Evolutionary conservation across 441 rosid species (phyloP).

Genomic region (Erodium texanum): DNA sequence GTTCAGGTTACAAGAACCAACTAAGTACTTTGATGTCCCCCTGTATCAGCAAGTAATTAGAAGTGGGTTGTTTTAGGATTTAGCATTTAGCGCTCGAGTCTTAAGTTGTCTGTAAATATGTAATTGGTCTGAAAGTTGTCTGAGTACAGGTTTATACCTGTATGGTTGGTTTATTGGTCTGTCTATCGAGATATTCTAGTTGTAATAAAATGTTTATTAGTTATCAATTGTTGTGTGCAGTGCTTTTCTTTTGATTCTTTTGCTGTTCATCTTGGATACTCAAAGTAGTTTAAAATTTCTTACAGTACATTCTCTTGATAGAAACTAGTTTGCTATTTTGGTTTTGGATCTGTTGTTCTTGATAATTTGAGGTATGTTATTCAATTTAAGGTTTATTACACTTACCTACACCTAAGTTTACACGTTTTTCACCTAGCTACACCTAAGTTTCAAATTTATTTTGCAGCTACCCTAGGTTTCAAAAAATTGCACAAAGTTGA

Average conservation of each 20-base stretch:
- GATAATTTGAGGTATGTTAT: too few species aligned
- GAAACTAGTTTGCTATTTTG: too few species aligned
- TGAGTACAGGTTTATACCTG: conserved; percentile 32
- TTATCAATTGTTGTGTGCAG: background rate
- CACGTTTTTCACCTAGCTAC: too few species aligned
- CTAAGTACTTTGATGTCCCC: conserved; percentile 12
- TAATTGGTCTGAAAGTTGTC: conserved; percentile 20
- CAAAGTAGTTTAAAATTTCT: background rate
- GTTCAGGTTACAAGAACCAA: conserved; percentile 12
- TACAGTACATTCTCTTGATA: background rate
- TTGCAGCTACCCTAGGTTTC: too few species aligned
- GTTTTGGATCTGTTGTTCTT: too few species aligned
- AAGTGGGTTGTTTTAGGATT: conserved; percentile 26
- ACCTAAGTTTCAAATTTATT: too few species aligned
- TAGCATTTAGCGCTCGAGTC: conserved; percentile 23
- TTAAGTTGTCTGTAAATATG: conserved; percentile 33
- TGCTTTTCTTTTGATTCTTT: background rate
- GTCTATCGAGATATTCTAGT: conserved; percentile 32
- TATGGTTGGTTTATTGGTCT: conserved; percentile 17
- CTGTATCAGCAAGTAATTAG: conserved; percentile 20
- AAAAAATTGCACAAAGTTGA: too few species aligned
- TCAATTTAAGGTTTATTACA: too few species aligned
- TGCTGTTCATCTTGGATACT: background rate
- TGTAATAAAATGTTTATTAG: conserved; percentile 25
- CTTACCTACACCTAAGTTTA: too few species aligned